Conservation (phyloP, 768 basidiomycete species). For the Pleurotus pulmonarius region DNA sequence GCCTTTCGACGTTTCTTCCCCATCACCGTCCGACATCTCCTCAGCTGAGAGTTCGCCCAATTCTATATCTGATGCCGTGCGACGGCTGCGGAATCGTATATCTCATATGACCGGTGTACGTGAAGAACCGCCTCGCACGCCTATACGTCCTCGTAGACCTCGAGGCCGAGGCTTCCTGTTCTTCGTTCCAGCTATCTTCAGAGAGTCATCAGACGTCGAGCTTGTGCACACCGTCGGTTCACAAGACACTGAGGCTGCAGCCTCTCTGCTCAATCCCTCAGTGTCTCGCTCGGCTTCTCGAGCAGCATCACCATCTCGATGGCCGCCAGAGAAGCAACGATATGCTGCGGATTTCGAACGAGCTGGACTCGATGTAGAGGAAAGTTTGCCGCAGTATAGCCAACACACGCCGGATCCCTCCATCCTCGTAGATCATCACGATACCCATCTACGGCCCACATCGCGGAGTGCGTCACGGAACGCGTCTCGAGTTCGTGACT, state of each 20-base stretch:
- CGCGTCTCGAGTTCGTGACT: slow-evolving; percentile 4
- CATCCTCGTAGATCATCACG: background rate
- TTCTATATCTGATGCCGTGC: slow-evolving; percentile 50
- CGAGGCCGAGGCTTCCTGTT: slow-evolving; percentile 64
- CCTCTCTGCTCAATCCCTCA: background rate
- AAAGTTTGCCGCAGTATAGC: background rate
- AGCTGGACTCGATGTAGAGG: slow-evolving; percentile 17
- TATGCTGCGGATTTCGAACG: slow-evolving; percentile 31
- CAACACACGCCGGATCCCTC: background rate
- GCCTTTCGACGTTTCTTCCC: slow-evolving; percentile 55
- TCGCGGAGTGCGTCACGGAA: slow-evolving; percentile 10
- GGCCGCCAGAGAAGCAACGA: slow-evolving; percentile 45
- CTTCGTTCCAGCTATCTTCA: slow-evolving; percentile 80
- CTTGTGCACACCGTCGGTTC: slow-evolving; percentile 22
- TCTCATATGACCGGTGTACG: slow-evolving; percentile 42
- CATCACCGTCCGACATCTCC: slow-evolving; percentile 52
- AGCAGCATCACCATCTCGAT: slow-evolving; percentile 16
- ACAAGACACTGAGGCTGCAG: slow-evolving; percentile 6
- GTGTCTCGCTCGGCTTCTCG: background rate
- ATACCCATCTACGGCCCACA: slow-evolving; percentile 5
- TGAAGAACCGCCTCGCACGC: slow-evolving; percentile 39
- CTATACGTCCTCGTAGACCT: slow-evolving; percentile 44
- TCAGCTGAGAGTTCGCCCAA: slow-evolving; percentile 33
- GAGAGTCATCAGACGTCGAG: slow-evolving; percentile 46
- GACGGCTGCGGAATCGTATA: slow-evolving; percentile 55